Base-by-base conservation (phyloP, 2,329 filamentous ascomycete species). In the Exophiala oligosperma region DNA sequence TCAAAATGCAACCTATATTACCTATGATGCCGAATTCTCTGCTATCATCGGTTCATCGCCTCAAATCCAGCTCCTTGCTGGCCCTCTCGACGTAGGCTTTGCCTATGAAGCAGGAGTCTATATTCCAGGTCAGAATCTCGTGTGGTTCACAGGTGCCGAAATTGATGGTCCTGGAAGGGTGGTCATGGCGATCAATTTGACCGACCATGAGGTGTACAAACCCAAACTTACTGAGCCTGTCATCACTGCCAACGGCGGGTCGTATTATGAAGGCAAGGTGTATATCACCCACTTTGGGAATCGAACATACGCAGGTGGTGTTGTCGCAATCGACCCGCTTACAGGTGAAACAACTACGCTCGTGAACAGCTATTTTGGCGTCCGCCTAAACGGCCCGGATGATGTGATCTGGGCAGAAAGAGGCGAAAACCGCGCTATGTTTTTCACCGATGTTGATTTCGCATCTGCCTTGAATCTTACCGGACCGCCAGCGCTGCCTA, bases 321-420 rank as follows among this genome's bases (percentile, higher is more conserved):
- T 54, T n/a, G 43, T 26, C 9, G 14, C n/a, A 4, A 26, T 54
- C 23, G 52, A 54, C 8, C 52, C 52, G 2, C n/a, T 32, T 12
- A 47, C 52, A 3, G 14, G 26, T 23, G 24, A 54, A 8, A 35
- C 41, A 2, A 21, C 47, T 14, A 29, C 29, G 2, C 24, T 54
- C 40, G 9, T 55, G 21, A 49, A 55, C 52, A 40, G n/a, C 44
- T 55, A 55, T n/a, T 55, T 49, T 23, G 52, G 52, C 1, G 17
- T 55, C 7, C 14, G 43, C 23, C 40, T 54, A 3, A 29, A 26
- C 3, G 28, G 26, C 12, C 26, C 23, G 8, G 29, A 54, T 14
- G 52, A 54, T 38, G 12, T 54, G 3, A 48, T 29, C 6, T 54
- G 52, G 52, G 52, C 28, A 9, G 11, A 26, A 14, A 5, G 17